A percentile compares a stretch with the other conserved stretches of the same genome.
Conservation (phyloP, 352 stramenopile genomes). For the Phytopythium kandeliae region DNA sequence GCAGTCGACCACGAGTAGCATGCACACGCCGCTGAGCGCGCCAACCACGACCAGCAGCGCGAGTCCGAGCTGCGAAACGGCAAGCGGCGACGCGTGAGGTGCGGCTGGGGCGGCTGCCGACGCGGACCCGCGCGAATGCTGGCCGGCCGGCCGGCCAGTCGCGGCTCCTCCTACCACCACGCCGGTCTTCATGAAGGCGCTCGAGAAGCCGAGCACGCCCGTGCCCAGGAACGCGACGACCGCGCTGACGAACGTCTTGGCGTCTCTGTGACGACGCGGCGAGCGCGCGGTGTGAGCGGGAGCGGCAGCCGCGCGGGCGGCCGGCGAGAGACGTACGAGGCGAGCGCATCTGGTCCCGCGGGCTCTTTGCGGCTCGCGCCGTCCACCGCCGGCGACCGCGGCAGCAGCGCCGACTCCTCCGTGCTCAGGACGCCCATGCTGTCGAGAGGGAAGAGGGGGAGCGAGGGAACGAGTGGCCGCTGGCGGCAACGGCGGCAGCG, state of each 20-base stretch:
- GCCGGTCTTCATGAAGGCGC: slow-evolving; percentile 84
- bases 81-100: background rate
- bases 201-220: slow-evolving; percentile 86
- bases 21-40: slow-evolving; percentile 53
- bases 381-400: background rate
- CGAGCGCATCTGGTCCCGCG: background rate
- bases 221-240: slow-evolving; percentile 92
- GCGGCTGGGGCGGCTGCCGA: background rate
- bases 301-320: background rate
- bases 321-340: background rate
- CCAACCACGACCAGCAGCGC: slow-evolving; percentile 43
- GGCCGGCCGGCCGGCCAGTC: no score
- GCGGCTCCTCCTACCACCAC: slow-evolving; percentile 60
- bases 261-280: slow-evolving; percentile 41
- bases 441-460: background rate
- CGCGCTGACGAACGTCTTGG: slow-evolving; percentile 61
- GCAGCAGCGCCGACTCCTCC: background rate
- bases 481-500: no score
- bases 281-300: background rate
- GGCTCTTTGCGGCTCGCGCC: background rate
- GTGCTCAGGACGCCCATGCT: background rate
- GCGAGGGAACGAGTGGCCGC: background rate
- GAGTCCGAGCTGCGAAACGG: slow-evolving; percentile 34
- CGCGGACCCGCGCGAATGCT: no score
- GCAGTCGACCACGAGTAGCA: slow-evolving; percentile 72